A percentile compares a stretch with the other conserved stretches of the same genome.
Conservation (phyloP, 2,329 filamentous ascomycete genomes). For the Capronia coronata region DNA sequence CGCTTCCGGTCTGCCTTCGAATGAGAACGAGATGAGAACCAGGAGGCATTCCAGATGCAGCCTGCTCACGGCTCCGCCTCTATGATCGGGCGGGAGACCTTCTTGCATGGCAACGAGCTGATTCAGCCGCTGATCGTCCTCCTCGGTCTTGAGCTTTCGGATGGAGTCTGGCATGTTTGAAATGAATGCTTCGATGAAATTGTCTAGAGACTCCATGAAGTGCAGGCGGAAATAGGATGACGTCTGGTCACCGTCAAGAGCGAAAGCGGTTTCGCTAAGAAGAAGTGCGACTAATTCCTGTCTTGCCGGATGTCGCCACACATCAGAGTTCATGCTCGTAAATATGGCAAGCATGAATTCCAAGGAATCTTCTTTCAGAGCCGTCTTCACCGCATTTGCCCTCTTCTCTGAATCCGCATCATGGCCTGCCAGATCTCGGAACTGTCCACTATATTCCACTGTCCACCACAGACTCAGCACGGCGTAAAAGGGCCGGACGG, state of each 20-base stretch:
- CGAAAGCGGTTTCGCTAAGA: conserved; percentile 69
- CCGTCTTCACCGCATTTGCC: conserved; percentile 65
- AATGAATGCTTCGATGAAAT: conserved; percentile 86
- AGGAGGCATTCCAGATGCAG: conserved; percentile 77
- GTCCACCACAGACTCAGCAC: conserved; percentile 81
- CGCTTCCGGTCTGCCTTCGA: conserved; percentile 75
- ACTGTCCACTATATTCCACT: conserved; percentile 86
- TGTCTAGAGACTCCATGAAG: conserved; percentile 74
- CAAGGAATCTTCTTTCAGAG: conserved; percentile 80
- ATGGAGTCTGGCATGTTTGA: conserved; percentile 91
- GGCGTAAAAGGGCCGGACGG: conserved; percentile 67
- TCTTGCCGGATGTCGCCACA: conserved; percentile 84
- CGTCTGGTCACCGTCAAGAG: conserved; percentile 59
- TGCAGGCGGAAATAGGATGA: conserved; percentile 64
- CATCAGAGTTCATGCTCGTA: conserved; percentile 69
- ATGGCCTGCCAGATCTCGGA: conserved; percentile 65
- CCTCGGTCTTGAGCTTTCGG: conserved; percentile 74
- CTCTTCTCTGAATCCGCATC: conserved; percentile 46
- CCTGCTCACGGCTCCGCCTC: conserved; percentile 41
- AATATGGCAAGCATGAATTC: conserved; percentile 85
- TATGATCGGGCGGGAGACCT: conserved; percentile 38
- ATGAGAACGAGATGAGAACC: conserved; percentile 84
- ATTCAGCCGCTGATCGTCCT: conserved; percentile 66
- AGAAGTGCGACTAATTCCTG: conserved; percentile 75
- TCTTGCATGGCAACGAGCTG: conserved; percentile 43